phyloP scores from a whole-genome alignment of 805 yeast genomes.

The Sugiyamaella marilandica region DNA sequence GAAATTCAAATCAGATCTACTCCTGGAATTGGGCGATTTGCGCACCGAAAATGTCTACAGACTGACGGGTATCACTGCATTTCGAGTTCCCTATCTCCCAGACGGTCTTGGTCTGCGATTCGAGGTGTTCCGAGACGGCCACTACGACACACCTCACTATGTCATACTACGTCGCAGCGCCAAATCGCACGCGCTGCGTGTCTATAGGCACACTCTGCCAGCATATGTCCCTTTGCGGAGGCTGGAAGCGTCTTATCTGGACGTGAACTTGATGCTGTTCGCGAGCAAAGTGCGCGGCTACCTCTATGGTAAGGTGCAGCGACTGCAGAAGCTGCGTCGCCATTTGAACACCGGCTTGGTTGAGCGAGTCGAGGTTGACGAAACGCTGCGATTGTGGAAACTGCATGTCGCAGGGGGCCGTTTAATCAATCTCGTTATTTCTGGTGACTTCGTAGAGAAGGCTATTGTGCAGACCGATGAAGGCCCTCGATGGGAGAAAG shows the following conservation, averaged over 20 bases:
- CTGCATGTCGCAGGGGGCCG: slow-evolving; percentile 8
- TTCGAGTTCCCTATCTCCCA: slow-evolving; percentile 9
- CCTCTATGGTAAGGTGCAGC: slow-evolving; percentile 64
- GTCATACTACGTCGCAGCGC: slow-evolving; percentile 13
- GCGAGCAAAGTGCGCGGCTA: slow-evolving; percentile 32
- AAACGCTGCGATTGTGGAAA: slow-evolving; percentile 15
- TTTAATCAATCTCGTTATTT: slow-evolving; percentile 2
- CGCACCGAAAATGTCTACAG: slow-evolving; percentile 17
- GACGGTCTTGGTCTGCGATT: slow-evolving; percentile 21
- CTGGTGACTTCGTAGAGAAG: not conserved
- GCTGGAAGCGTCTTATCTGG: slow-evolving; percentile 13
- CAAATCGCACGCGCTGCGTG: slow-evolving; percentile 4
- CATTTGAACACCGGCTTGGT: slow-evolving; percentile 40
- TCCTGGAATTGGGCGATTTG: not conserved
- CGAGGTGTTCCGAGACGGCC: slow-evolving; percentile 13
- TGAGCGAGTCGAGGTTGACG: slow-evolving; percentile 14
- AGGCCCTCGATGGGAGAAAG: not conserved
- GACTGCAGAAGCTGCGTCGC: slow-evolving; percentile 60
- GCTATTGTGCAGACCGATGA: not conserved
- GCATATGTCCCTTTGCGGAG: slow-evolving; percentile 12
- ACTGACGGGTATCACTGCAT: slow-evolving; percentile 22
- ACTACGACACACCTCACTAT: slow-evolving; percentile 20
- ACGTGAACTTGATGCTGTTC: slow-evolving; percentile 14
- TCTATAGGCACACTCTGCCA: slow-evolving; percentile 20
- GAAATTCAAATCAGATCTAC: not conserved